phyloP scores from a whole-genome alignment of 768 basidiomycete species.

The Auricularia auricula-judae region DNA sequence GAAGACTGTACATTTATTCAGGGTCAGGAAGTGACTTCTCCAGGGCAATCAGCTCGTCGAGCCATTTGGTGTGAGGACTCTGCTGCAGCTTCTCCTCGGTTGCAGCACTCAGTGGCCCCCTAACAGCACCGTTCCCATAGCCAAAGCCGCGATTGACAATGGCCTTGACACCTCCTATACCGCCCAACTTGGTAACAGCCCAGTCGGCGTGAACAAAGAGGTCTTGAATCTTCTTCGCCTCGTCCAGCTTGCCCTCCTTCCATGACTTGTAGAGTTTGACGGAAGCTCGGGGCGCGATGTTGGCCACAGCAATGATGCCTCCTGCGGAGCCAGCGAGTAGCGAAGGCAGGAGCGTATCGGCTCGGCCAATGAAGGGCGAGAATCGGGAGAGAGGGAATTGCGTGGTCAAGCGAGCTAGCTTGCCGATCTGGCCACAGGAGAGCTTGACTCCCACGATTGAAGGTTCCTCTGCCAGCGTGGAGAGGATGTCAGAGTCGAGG shows the following conservation, averaged over 20 bases:
- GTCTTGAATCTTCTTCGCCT: conserved; percentile 52
- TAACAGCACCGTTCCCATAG: conserved; percentile 41
- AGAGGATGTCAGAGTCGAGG: conserved; percentile 70
- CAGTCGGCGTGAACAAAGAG: conserved; percentile 57
- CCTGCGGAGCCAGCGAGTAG: conserved; percentile 54
- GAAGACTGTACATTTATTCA: neutral
- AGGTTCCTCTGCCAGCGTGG: conserved; percentile 57
- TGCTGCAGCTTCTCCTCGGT: conserved; percentile 26
- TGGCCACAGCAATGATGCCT: conserved; percentile 52
- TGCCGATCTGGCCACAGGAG: conserved; percentile 78
- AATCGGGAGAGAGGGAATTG: conserved; percentile 43
- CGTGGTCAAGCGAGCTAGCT: conserved; percentile 63
- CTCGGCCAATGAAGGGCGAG: conserved; percentile 65
- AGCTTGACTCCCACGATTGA: conserved; percentile 82
- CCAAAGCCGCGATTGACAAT: conserved; percentile 52
- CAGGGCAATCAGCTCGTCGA: conserved; percentile 34
- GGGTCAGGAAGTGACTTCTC: conserved; percentile 25
- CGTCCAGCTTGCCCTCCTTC: conserved; percentile 39
- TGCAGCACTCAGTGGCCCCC: conserved; percentile 38
- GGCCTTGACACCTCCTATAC: conserved; percentile 57
- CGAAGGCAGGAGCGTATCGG: conserved; percentile 52
- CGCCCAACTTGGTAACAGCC: conserved; percentile 50
- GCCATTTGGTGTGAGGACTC: conserved; percentile 25
- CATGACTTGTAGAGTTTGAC: conserved; percentile 36
- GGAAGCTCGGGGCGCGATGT: conserved; percentile 42